Evolutionary conservation across 805 yeast genomes (phyloP).

Genomic region (Saturnispora kantuleensis): DNA sequence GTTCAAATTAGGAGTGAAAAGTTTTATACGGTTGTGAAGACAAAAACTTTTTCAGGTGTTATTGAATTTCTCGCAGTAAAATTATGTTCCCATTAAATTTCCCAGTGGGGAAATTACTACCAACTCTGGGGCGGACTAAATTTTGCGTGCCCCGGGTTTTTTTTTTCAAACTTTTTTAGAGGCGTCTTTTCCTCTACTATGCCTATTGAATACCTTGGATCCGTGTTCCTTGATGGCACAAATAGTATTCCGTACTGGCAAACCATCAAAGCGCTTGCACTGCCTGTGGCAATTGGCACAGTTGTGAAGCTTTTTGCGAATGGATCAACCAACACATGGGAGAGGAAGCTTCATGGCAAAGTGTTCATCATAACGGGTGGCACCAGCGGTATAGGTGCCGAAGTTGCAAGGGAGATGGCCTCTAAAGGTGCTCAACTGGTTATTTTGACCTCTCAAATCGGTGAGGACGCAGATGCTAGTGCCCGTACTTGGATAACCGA

Average conservation of each 20-base stretch:
- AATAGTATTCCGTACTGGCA: slow-evolving; percentile 68
- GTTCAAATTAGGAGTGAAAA: neutral
- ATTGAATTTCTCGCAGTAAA: neutral
- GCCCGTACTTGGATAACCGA: slow-evolving; percentile 57
- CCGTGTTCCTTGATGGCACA: slow-evolving; percentile 62
- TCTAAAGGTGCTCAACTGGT: slow-evolving; percentile 78
- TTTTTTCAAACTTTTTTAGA: neutral
- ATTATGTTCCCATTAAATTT: neutral
- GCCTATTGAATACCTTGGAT: slow-evolving; percentile 81
- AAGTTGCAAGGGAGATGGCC: slow-evolving; percentile 67
- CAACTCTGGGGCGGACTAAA: no score
- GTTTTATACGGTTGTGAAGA: neutral
- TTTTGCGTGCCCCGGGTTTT: no score
- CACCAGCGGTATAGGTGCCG: slow-evolving; percentile 83
- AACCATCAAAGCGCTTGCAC: slow-evolving; percentile 46
- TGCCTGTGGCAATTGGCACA: slow-evolving; percentile 37
- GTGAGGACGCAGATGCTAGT: slow-evolving; percentile 35
- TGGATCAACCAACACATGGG: slow-evolving; percentile 85
- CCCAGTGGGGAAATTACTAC: neutral
- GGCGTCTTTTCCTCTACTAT: slow-evolving; percentile 28
- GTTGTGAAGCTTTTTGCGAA: slow-evolving; percentile 63
- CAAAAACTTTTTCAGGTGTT: neutral
- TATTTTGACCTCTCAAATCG: slow-evolving; percentile 46
- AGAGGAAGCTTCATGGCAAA: slow-evolving; percentile 81
- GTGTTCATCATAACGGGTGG: slow-evolving; percentile 88